A percentile compares a stretch with the other conserved stretches of the same genome.
These are phyloP conservation scores for Phytophthora melonis DNA, from an alignment of 352 stramenopile genomes.

Conservation along the genomic window DNA sequence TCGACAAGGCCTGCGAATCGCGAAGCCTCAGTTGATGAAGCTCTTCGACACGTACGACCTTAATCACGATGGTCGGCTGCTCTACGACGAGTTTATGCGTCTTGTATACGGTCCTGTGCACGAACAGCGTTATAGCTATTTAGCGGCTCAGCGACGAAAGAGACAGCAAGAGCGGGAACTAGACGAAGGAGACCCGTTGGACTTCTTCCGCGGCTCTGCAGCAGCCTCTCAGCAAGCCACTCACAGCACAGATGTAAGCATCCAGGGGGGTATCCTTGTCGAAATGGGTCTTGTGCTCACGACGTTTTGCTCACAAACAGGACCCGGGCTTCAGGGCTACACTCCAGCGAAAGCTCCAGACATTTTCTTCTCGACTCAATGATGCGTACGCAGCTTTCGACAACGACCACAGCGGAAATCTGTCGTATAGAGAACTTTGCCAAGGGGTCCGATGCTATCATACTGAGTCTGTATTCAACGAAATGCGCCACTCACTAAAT, in stretches of 20 bases:
- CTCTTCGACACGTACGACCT: constrained; percentile 53
- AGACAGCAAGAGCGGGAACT: constrained; percentile 15
- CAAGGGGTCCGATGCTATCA: constrained; percentile 40
- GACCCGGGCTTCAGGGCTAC: constrained; percentile 44
- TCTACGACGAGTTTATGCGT: constrained; percentile 59
- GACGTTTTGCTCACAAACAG: constrained; percentile 25
- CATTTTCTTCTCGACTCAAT: constrained; percentile 52
- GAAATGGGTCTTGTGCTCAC: not conserved
- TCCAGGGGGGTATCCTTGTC: not conserved
- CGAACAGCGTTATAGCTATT: constrained; percentile 27
- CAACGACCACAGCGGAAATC: constrained; percentile 57
- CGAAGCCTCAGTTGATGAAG: constrained; percentile 44
- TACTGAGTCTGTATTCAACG: not conserved
- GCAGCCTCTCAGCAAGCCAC: constrained; percentile 8
- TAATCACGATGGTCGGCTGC: constrained; percentile 50
- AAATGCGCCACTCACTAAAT: constrained; percentile 1
- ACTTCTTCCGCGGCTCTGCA: constrained; percentile 43
- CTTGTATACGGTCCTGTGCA: constrained; percentile 49
- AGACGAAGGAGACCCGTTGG: constrained; percentile 41
- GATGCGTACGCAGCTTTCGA: constrained; percentile 67
- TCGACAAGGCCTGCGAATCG: constrained; percentile 50
- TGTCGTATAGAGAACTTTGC: constrained; percentile 63
- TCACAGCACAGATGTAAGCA: constrained; percentile 22
- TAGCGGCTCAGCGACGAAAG: constrained; percentile 17
- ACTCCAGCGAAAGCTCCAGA: constrained; percentile 52